Base-by-base conservation (phyloP, 148 eudicot genomes). In the Fagopyrum tataricum region DNA sequence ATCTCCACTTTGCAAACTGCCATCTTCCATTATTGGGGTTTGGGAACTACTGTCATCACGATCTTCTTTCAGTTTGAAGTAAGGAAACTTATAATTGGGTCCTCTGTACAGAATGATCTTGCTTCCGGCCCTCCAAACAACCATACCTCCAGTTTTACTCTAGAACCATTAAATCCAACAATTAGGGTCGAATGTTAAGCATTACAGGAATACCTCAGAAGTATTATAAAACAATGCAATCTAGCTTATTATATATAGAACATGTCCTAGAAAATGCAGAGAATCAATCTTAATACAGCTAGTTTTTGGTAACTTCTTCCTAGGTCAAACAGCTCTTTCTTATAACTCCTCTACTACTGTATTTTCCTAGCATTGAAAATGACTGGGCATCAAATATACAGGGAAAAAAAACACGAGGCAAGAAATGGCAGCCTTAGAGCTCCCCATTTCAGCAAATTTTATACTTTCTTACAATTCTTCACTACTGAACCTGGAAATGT, bases 71-170 rank as follows among this genome's bases (percentile, higher is more conserved):
- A 79, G 68, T 26, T 77, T 76, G 85, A 95, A 95, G 79, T 95
- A 95, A 49, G 99, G 99, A 81, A 83, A 95, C 80, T 86, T 82
- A 80, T 95, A 95, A 77, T 90, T 80, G 72, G 82, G 79, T 67
- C 99, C 99, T 81, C 99, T 82, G 78, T 91, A 95, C 78, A 95
- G 47, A 76, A 90, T 61, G 72, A 95, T 88, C 77, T 83, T 88
- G 81, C 96, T 84, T 81, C 99, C 99, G 74, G 99, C 84, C 82
- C 99, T 88, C 99, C 99, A 95, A 76, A 92, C 76, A 78, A 95
- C 94, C 75, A 92, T 78, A 42, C 99, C 99, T 73, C 97, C 99
- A 74, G 99, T 92, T 90, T 95, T 95, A 61, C 82, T 88, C 99
- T 95, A 84, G 74, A 77, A 83, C 77, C 72, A 69, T 46, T 14